Conservation (phyloP, 345 rosid species). For the Angophora floribunda region DNA sequence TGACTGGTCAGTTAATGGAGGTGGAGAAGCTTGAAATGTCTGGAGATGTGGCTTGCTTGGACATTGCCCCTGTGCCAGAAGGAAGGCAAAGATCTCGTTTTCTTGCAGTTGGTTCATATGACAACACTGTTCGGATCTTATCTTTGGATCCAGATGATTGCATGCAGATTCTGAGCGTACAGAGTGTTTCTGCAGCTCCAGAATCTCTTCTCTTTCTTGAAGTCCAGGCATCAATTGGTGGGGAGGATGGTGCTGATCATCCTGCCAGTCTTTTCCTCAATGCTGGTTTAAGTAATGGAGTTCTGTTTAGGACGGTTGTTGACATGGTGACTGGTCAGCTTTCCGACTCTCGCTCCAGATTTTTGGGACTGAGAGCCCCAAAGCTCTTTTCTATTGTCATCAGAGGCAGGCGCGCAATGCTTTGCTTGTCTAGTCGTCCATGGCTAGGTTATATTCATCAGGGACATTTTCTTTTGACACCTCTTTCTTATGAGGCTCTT, state of each 20-base stretch:
- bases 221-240: constrained; percentile 92
- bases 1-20: constrained; percentile 96
- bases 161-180: constrained; percentile 92
- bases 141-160: constrained; percentile 99
- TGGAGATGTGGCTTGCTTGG: constrained; percentile 98
- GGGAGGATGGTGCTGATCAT: constrained; percentile 99
- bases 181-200: constrained; percentile 95
- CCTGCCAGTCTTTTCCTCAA: constrained; percentile 97
- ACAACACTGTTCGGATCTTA: constrained; percentile 79
- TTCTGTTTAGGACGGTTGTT: constrained; percentile 88
- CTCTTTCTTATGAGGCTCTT: constrained; percentile 92
- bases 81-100: constrained; percentile 98
- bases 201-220: constrained; percentile 97
- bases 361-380: constrained; percentile 88
- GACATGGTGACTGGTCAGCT: constrained; percentile 99
- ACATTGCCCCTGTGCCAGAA: constrained; percentile 99
- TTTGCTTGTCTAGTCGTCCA: constrained; percentile 92
- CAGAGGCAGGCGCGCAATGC: constrained; percentile 92
- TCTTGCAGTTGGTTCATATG: constrained; percentile 96
- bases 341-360: constrained; percentile 94
- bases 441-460: constrained; percentile 99
- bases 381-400: constrained; percentile 75
- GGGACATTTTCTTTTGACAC: constrained; percentile 88
- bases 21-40: constrained; percentile 99
- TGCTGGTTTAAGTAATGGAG: constrained; percentile 92